phyloP scores from a whole-genome alignment of 805 yeast species.

The Torulaspora delbrueckii region DNA sequence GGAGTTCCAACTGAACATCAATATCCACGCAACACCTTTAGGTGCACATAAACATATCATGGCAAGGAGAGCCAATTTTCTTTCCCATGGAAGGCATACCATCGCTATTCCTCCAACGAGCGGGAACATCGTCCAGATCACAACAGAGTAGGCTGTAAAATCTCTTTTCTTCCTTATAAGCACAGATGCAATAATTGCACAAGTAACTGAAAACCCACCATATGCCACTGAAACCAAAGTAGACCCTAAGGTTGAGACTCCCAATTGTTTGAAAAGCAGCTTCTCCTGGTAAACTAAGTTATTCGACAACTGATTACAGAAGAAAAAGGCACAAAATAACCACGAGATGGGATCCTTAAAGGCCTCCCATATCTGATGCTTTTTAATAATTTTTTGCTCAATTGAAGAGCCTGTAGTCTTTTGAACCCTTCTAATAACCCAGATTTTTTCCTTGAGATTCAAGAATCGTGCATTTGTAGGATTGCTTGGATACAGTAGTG shows the following conservation, averaged over 20 bases:
- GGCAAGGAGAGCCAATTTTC: conserved; percentile 44
- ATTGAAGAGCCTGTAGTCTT: conserved; percentile 38
- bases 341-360: conserved; percentile 46
- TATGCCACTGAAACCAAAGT: conserved; percentile 52
- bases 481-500: conserved; percentile 49
- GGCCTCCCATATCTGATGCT: conserved; percentile 44
- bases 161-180: conserved; percentile 34
- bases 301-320: conserved; percentile 47
- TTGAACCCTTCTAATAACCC: conserved; percentile 45
- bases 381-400: conserved; percentile 45
- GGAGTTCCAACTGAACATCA: conserved; percentile 36
- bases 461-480: conserved; percentile 50
- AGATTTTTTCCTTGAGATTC: conserved; percentile 44
- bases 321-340: conserved; percentile 39
- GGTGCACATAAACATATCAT: conserved; percentile 45
- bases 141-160: conserved; percentile 38
- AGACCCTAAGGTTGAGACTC: conserved; percentile 41
- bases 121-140: conserved; percentile 40
- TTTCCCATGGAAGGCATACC: conserved; percentile 42
- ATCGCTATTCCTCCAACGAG: conserved; percentile 44
- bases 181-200: conserved; percentile 38
- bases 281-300: conserved; percentile 51
- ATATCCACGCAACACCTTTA: conserved; percentile 41
- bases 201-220: conserved; percentile 44
- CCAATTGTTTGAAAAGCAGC: conserved; percentile 43